A percentile compares a stretch with the other conserved stretches of the same genome.
These are phyloP conservation scores for Nitzschia putrida DNA, from an alignment of 108 stramenopile genomes.

Conservation along the genomic window DNA sequence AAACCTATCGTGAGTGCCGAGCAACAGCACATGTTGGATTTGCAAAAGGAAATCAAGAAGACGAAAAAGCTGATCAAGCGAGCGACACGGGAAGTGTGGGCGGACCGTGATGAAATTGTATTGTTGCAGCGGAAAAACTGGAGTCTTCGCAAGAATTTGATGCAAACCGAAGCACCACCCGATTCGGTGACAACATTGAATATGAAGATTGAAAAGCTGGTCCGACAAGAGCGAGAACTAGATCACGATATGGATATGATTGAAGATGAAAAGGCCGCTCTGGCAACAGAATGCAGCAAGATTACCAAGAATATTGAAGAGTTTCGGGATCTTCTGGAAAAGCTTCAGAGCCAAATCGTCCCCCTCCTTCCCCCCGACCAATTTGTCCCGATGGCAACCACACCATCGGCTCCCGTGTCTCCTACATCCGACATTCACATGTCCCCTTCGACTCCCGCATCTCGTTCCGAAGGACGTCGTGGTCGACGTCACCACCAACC, in stretches of 20 bases:
- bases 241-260: neutral
- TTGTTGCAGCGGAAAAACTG: constrained; percentile 18
- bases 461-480: neutral
- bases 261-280: constrained; percentile 11
- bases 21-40: neutral
- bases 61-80: constrained; percentile 22
- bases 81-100: constrained; percentile 10
- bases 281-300: constrained; percentile 4
- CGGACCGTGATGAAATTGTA: constrained; percentile 21
- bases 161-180: constrained; percentile 18
- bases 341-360: constrained; percentile 4
- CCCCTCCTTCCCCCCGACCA: constrained; percentile 8
- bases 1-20: neutral
- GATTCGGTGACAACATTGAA: constrained; percentile 21
- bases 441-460: too few species aligned
- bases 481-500: neutral
- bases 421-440: too few species aligned
- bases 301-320: constrained; percentile 17
- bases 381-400: too few species aligned
- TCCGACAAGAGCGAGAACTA: constrained; percentile 13
- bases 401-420: too few species aligned
- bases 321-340: constrained; percentile 12
- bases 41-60: constrained; percentile 18
- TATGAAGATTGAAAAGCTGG: constrained; percentile 20
- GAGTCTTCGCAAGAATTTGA: constrained; percentile 20